Evolutionary conservation across 2,329 filamentous ascomycete genomes (phyloP), one percentile per base, ranked within the genome.

Genomic region (Cladophialophora immunda): DNA sequence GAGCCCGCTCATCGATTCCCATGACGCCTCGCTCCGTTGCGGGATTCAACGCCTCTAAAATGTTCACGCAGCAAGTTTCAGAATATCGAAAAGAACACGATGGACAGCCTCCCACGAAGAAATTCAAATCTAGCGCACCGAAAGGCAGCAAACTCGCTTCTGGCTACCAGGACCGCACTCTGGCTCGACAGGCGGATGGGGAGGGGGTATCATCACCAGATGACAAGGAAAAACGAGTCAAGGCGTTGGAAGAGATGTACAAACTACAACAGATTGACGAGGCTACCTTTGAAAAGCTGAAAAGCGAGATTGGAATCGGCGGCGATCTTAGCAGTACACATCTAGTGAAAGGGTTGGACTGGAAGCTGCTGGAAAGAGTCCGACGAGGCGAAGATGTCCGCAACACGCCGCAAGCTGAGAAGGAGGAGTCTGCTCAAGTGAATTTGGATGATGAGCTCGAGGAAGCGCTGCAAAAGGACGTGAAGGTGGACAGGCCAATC

Each of bases 321-420:
- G 94, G 94, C 7, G 91, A 97, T 76, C 80, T 94, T 25, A 83
- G 83, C 15, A 92, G 89, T 73, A 97, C 93, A 15, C 93, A 97
- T 83, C 80, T 97, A 71, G 90, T 98, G 56, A 98, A 97, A 76
- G 95, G 95, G 0, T 80, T 99, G 58, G 95, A 99, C 79, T 91
- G 93, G 76, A 91, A 91, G 77, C 82, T 98, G 13, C 81, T 84
- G 69, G 73, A 76, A 70, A 74, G 80, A 58, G 76, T 81, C 0
- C 79, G 77, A 61, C 78, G 77, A n/a, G 82, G 82, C 1, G 82
- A 84, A 67, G 82, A 94, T 77, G 84, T 92, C 27, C 76, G 78
- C 60, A 67, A 71, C 63, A 67, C 72, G 1, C 72, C 73, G 2
- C 74, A 78, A 9, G 74, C 79, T 7, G 74, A 76, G 1, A 73